Evolutionary conservation across 129 eudicot genomes (phyloP).

Genomic region (Daucus carota): DH1_v3.0 NC_030389.2:30223001-30223500

Average conservation of each 20-base stretch:
- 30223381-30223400: conserved; percentile 19
- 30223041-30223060: neutral
- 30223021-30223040: neutral
- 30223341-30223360: neutral
- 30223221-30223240: neutral
- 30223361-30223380: neutral
- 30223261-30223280: neutral
- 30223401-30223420: conserved; percentile 52
- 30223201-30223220: neutral
- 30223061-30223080: neutral
- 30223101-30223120: neutral
- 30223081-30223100: neutral
- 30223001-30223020: neutral
- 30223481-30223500: no score
- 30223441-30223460: conserved; percentile 85
- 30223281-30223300: neutral
- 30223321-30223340: neutral
- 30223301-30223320: neutral
- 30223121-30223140: neutral
- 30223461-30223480: conserved; percentile 40
- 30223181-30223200: neutral
- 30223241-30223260: neutral
- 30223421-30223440: conserved; percentile 71
- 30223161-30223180: neutral
- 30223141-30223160: neutral